Evolutionary conservation across 176 grass and related monocot genomes (phyloP), one percentile per base, ranked within the genome.

Genomic region (Elaeis guineensis): DNA sequence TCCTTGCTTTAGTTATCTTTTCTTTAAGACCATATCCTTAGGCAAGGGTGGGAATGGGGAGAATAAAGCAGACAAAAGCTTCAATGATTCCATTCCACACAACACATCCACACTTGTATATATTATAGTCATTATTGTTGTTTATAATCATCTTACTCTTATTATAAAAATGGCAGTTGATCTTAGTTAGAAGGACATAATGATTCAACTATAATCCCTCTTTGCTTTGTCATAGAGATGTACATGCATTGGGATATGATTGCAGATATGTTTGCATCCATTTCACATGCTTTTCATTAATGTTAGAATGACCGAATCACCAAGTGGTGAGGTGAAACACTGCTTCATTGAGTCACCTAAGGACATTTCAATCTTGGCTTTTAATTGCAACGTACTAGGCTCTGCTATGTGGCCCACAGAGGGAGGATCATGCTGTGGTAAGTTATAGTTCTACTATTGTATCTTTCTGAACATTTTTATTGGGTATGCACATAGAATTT

Each of bases 141-240:
- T 19, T 25, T 6, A 58, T 54, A 30, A 67, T 69, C 67, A 50
- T 50, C 55, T 50, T 59, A 17, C 44, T 73, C 17, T 48, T 35
- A 12, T 12, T 44, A 44, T 44, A 44, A 44, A 30, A 44, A 44
- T 44, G 11, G 35, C 35, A 44, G 35, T 44, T 44, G 6, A 44
- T 44, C 35, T 58, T 67, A 50, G 44, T 62, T 75, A 65, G 55
- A 23, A 54, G 53, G 54, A 66, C 54, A 76, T 70, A 71, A 82
- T 82, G 72, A 82, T 82, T 82, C 72, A 65, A 66, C 59, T 59
- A 82, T 82, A 57, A 82, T 82, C 50, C 71, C 79, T 28, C 51
- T 77, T 67, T 69, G 51, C 62, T 21, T 5, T 21, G 25, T 67
- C 61, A 29, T 15, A 26, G 24, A 26, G 25, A 11, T 60, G 63